Conservation (phyloP, 148 eudicot species). For the Talinum fruticosum region DNA sequence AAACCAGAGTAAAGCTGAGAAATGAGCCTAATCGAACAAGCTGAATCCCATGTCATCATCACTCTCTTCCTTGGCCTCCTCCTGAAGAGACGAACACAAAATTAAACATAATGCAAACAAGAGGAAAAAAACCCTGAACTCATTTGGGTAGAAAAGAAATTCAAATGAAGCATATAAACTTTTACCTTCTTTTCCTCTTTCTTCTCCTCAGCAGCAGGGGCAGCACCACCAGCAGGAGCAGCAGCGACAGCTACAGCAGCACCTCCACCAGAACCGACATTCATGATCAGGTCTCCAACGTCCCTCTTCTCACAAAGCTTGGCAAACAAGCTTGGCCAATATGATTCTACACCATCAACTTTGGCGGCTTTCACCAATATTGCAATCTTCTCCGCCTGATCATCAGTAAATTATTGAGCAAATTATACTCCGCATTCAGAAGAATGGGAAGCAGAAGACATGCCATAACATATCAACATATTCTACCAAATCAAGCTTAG, state of each 20-base stretch:
- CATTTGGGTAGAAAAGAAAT: not conserved
- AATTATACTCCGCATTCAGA: not conserved
- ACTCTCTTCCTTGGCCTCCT: constrained; percentile 39
- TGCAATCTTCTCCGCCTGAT: constrained; percentile 59
- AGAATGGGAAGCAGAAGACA: not conserved
- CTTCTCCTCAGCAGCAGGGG: constrained; percentile 47
- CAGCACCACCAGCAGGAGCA: constrained; percentile 37
- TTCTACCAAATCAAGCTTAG: not conserved
- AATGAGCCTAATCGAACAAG: constrained; percentile 37
- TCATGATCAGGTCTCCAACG: constrained; percentile 54
- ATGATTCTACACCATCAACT: constrained; percentile 37
- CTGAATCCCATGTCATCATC: constrained; percentile 52
- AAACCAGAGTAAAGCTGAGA: not conserved
- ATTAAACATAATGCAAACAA: not conserved
- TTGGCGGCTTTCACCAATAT: constrained; percentile 48
- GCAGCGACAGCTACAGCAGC: constrained; percentile 36
- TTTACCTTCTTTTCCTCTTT: constrained; percentile 53
- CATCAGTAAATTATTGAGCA: not conserved
- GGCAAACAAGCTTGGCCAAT: constrained; percentile 66
- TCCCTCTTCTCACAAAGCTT: constrained; percentile 59
- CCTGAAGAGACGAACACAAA: constrained; percentile 15
- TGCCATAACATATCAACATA: not conserved
- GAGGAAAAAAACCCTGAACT: not conserved
- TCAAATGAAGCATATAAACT: not conserved
- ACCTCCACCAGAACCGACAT: constrained; percentile 62